Base-by-base conservation (phyloP, 2,329 filamentous ascomycete species). In the Aspergillus sclerotialis region DNA sequence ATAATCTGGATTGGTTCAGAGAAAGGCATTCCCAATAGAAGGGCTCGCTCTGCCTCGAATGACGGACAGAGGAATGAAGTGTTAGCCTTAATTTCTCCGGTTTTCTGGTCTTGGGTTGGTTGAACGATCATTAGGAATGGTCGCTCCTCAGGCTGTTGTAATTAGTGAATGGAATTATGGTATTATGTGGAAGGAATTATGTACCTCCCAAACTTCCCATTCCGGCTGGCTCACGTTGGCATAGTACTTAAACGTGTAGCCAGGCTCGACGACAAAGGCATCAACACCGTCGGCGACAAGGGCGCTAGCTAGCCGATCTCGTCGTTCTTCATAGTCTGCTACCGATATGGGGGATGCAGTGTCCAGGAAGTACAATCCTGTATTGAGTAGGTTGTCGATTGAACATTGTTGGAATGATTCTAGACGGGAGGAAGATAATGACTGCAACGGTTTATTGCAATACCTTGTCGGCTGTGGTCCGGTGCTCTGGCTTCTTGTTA, bases 231-330 rank as follows among this genome's bases (percentile, higher is more conserved):
- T 77, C 27, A 76, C 65, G 46, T 81, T 80, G 30, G 67, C 76
- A 47, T 78, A 81, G 52, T 80, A 78, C 56, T 76, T 70, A 43
- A 80, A 80, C 0, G 75, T 78, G 47, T 78, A 80, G 2, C 77
- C 77, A 2, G 78, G 78, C 48, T 82, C 78, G 1, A 79, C 61
- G 2, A 78, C 61, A 42, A 81, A 81, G 0, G 74, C 76, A 51
- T 79, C 75, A 1, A 71, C 55, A 2, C 56, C 59, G 27, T 75
- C 70, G 1, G 55, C 56, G 8, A 63, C 58, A n/a, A 81, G 56
- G 7, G 76, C 76, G 37, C 56, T 49, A 1, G 76, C 77, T 1
- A 81, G 61, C n/a, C 68, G 65, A 37, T 79, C 65, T 8, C 76
- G 64, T 2, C 77, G 69, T 12, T 66, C 48, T 3, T 78, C 53